phyloP scores from a whole-genome alignment of 768 basidiomycete species.

The Tricholoma sp. region DNA sequence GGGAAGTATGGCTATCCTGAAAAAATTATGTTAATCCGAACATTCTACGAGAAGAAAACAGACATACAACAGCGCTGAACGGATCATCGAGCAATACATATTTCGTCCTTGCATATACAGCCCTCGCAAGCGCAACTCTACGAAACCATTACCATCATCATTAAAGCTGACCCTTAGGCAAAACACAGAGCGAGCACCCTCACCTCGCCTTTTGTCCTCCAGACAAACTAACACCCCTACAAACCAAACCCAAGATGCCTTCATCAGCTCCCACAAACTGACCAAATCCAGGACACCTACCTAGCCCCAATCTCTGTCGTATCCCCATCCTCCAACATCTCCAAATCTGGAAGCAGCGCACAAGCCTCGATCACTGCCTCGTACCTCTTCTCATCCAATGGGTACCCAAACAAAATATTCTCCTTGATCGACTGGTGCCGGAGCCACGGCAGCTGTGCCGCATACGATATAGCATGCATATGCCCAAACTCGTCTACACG shows the following conservation, averaged over 20 bases:
- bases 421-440: conserved; percentile 70
- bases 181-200: conserved; percentile 2
- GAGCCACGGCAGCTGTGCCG: conserved; percentile 67
- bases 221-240: conserved; percentile 65
- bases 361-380: conserved; percentile 74
- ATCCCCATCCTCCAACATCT: conserved; percentile 83
- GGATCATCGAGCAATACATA: conserved; percentile 78
- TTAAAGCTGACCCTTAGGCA: background rate
- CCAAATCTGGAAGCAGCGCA: conserved; percentile 74
- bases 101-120: conserved; percentile 67
- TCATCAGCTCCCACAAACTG: background rate
- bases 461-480: conserved; percentile 63
- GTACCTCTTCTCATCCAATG: conserved; percentile 69
- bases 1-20: conserved; percentile 66
- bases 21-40: background rate
- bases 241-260: background rate
- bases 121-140: conserved; percentile 77
- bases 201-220: conserved; percentile 81
- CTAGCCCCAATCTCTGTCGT: conserved; percentile 76
- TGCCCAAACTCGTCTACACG: conserved; percentile 55
- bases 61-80: conserved; percentile 70
- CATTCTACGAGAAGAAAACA: background rate
- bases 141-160: background rate
- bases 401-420: conserved; percentile 76
- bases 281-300: conserved; percentile 25